These are phyloP conservation scores for Citrus sinensis DNA, from an alignment of 345 rosid genomes.

Conservation along the genomic window DNA sequence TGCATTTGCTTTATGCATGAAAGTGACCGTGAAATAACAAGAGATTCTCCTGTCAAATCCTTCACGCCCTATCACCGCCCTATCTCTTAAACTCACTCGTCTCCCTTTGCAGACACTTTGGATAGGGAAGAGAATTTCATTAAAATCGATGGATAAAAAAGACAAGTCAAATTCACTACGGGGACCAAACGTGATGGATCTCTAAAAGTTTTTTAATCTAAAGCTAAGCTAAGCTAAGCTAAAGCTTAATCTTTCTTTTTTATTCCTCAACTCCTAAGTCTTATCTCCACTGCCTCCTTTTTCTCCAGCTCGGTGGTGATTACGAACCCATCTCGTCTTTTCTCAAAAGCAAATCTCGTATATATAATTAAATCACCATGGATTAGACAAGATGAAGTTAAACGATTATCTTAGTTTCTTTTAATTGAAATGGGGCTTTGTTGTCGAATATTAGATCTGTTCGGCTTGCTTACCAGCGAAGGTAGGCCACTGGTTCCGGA, in stretches of 20 bases:
- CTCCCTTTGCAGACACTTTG: neutral
- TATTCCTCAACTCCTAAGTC: neutral
- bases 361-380: neutral
- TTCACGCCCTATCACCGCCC: constrained; percentile 16
- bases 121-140: neutral
- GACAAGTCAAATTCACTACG: neutral
- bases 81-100: neutral
- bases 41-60: constrained; percentile 30
- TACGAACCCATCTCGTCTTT: constrained; percentile 26
- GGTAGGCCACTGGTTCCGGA: neutral
- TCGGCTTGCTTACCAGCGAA: neutral
- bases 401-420: neutral
- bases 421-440: neutral
- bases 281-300: constrained; percentile 5
- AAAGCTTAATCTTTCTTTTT: neutral
- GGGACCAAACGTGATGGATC: neutral
- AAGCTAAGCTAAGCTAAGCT: too few species aligned
- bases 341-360: constrained; percentile 4
- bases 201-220: neutral
- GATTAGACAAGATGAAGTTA: constrained; percentile 5
- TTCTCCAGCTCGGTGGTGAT: constrained; percentile 19
- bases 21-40: constrained; percentile 6
- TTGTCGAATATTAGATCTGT: constrained; percentile 7
- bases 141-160: neutral
- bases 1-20: neutral